Evolutionary conservation across 495 filamentous ascomycete species (phyloP).

Genomic region (Daldinia bambusicola): DNA sequence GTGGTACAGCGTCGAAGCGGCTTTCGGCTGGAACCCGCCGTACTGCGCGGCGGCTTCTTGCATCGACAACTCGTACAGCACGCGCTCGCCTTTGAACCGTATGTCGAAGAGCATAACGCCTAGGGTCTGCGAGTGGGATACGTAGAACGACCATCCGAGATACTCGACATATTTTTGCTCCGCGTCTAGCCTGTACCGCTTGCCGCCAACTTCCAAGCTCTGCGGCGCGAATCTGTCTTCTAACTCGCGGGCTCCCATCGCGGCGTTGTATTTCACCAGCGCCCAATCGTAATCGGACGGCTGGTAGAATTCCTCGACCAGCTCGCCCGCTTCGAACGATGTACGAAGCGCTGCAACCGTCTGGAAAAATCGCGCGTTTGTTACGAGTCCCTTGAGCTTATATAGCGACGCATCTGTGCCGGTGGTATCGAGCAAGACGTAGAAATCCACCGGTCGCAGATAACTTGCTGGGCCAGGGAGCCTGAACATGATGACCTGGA

Average conservation of each 20-base stretch:
- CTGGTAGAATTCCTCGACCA: slow-evolving; percentile 47
- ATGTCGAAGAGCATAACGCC: slow-evolving; percentile 63
- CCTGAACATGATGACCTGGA: slow-evolving; percentile 49
- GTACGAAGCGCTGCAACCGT: slow-evolving; percentile 49
- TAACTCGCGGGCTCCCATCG: slow-evolving; percentile 52
- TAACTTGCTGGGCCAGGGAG: slow-evolving; percentile 50
- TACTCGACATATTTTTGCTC: slow-evolving; percentile 63
- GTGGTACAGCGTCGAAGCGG: slow-evolving; percentile 56
- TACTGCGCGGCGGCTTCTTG: slow-evolving; percentile 67
- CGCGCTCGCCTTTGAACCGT: slow-evolving; percentile 63
- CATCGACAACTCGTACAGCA: slow-evolving; percentile 66
- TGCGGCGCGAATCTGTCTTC: slow-evolving; percentile 55
- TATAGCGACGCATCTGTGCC: slow-evolving; percentile 53
- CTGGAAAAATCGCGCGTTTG: slow-evolving; percentile 49
- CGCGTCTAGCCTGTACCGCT: slow-evolving; percentile 57
- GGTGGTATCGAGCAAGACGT: slow-evolving; percentile 50
- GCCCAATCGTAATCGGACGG: slow-evolving; percentile 48
- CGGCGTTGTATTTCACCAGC: slow-evolving; percentile 48
- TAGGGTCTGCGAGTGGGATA: slow-evolving; percentile 56
- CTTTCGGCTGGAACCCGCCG: slow-evolving; percentile 61
- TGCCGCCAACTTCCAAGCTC: slow-evolving; percentile 51
- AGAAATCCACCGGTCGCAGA: slow-evolving; percentile 52
- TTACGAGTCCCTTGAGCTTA: slow-evolving; percentile 51
- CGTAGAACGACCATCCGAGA: slow-evolving; percentile 67
- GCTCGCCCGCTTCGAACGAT: slow-evolving; percentile 53